These are phyloP conservation scores for Microdochium trichocladiopsis DNA, from an alignment of 2,329 filamentous ascomycete genomes.

Conservation along the genomic window DNA sequence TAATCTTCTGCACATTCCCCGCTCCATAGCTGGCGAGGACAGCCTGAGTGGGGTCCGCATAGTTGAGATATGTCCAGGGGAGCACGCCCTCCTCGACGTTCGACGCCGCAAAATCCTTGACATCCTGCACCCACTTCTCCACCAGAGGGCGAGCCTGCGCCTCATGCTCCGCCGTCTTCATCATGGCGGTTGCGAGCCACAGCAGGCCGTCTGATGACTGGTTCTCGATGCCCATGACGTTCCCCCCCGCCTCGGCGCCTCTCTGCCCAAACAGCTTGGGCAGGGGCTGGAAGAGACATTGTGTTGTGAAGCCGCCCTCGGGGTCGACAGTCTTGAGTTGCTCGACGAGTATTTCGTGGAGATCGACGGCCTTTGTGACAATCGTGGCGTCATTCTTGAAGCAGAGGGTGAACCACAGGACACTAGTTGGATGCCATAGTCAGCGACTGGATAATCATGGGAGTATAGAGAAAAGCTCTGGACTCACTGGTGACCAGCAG, in stretches of 20 bases:
- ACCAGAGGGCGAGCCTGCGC: slow-evolving; percentile 26
- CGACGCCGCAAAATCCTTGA: slow-evolving; percentile 15
- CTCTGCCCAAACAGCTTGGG: slow-evolving; percentile 20
- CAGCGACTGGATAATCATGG: not conserved
- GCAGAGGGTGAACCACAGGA: slow-evolving; percentile 26
- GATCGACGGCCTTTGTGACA: slow-evolving; percentile 21
- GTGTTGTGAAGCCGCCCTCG: slow-evolving; percentile 16
- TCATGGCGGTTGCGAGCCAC: slow-evolving; percentile 21
- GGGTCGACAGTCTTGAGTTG: slow-evolving; percentile 16
- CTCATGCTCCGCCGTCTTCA: slow-evolving; percentile 24
- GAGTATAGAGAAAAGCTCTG: not conserved
- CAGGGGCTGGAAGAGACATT: slow-evolving; percentile 25
- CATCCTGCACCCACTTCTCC: slow-evolving; percentile 15
- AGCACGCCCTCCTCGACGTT: slow-evolving; percentile 8
- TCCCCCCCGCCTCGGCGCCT: slow-evolving; percentile 21
- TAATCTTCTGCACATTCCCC: slow-evolving; percentile 18
- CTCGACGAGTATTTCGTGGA: slow-evolving; percentile 19
- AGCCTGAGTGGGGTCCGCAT: slow-evolving; percentile 20
- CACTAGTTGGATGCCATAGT: slow-evolving; percentile 7
- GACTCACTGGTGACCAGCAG: slow-evolving; percentile 5
- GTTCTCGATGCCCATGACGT: slow-evolving; percentile 24
- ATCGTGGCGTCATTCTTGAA: slow-evolving; percentile 28
- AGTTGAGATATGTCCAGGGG: slow-evolving; percentile 28
- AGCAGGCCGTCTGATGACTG: slow-evolving; percentile 19
- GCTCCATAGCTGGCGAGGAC: slow-evolving; percentile 21